Percentiles rank a stretch among this genome's conserved stretches.
Evolutionary conservation across 1,139 yeast species (phyloP).

Genomic region (Nematodospora anomalae): DNA sequence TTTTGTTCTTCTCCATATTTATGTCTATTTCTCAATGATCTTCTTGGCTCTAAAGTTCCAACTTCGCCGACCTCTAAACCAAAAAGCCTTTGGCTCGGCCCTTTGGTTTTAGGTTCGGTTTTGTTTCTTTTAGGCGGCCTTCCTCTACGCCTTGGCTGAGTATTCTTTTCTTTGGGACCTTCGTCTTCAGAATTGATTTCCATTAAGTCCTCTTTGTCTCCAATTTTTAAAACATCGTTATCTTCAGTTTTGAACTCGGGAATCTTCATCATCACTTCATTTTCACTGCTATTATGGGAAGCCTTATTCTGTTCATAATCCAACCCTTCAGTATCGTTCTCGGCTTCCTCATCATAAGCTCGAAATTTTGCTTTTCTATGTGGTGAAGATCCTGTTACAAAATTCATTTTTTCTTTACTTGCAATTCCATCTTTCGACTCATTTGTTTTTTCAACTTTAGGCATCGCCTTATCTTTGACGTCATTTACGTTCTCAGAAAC

Average conservation of each 20-base stretch:
- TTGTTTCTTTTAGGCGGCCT: background rate
- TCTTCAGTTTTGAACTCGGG: background rate
- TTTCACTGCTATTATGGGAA: background rate
- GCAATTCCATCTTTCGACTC: background rate
- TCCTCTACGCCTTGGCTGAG: background rate
- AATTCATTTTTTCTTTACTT: background rate
- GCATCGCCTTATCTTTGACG: background rate
- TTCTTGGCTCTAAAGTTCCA: slow-evolving; percentile 20
- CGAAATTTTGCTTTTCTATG: background rate
- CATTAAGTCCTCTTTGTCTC: background rate
- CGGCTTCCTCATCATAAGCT: background rate
- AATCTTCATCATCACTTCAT: no score
- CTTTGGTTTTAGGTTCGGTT: background rate
- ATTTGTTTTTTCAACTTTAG: slow-evolving; percentile 2
- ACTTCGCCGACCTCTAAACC: slow-evolving; percentile 26
- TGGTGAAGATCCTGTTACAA: background rate
- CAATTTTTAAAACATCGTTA: background rate
- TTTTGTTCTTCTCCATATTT: slow-evolving; percentile 16
- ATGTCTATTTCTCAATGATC: slow-evolving; percentile 25
- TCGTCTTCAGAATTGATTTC: background rate
- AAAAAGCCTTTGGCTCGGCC: slow-evolving; percentile 14
- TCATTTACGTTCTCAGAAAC: background rate
- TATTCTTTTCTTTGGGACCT: background rate
- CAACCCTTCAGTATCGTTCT: background rate
- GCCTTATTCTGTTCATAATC: background rate